A percentile compares a stretch with the other conserved stretches of the same genome.
These are phyloP conservation scores for Stachybotrys chlorohalonatus DNA, from an alignment of 2,329 filamentous ascomycete genomes.

Conservation along the genomic window DNA sequence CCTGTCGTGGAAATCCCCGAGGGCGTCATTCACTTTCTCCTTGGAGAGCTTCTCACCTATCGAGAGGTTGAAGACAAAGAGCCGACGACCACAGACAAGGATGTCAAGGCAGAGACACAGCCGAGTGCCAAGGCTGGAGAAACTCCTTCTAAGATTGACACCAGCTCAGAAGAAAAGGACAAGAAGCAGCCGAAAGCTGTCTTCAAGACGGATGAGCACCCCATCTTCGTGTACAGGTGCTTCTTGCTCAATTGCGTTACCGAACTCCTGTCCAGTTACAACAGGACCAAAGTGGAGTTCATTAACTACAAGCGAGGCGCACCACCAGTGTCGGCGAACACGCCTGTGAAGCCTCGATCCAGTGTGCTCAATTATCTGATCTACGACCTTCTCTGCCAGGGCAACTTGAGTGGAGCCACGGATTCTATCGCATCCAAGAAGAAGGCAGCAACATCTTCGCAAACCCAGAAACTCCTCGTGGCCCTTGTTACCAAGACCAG, in stretches of 20 bases:
- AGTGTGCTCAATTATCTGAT: conserved; percentile 91
- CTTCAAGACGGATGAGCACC: conserved; percentile 89
- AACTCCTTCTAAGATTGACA: conserved; percentile 20
- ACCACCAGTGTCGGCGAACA: conserved; percentile 71
- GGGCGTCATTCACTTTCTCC: conserved; percentile 87
- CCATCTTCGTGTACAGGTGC: conserved; percentile 93
- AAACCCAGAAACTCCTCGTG: conserved; percentile 79
- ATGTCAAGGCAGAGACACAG: conserved; percentile 25
- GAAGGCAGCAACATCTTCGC: conserved; percentile 71
- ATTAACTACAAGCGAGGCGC: conserved; percentile 97
- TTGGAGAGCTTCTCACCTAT: conserved; percentile 87
- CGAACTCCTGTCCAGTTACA: conserved; percentile 86
- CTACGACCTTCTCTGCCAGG: conserved; percentile 59
- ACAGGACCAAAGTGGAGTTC: conserved; percentile 92
- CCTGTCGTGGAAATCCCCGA: conserved; percentile 88
- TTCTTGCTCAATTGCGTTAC: conserved; percentile 88
- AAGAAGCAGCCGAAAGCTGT: conserved; percentile 61
- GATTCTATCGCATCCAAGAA: conserved; percentile 77
- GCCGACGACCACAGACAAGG: conserved; percentile 32
- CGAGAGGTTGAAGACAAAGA: conserved; percentile 87
- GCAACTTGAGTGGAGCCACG: conserved; percentile 56
- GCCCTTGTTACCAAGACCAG: conserved; percentile 81
- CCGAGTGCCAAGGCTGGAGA: conserved; percentile 10
- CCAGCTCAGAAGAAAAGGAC: conserved; percentile 32
- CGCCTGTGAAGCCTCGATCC: conserved; percentile 88